A percentile compares a stretch with the other conserved stretches of the same genome.
phyloP scores from a whole-genome alignment of 1,284 basidiomycete genomes.

The Schizophyllum commune region DNA sequence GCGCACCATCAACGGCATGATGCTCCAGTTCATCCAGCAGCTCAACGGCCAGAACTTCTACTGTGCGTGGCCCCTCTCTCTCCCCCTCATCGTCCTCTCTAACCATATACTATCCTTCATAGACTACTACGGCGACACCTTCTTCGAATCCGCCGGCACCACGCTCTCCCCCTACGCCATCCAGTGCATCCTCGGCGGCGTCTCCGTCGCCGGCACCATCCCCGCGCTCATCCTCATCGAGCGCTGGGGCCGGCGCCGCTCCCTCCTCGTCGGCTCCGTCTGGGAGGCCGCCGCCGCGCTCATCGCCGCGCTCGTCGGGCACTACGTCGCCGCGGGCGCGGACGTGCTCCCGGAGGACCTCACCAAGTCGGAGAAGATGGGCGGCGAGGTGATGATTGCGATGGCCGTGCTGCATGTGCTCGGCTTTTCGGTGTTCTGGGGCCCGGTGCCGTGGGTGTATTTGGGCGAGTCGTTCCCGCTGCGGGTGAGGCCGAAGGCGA shows the following conservation, averaged over 20 bases:
- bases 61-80: slow-evolving; percentile 34
- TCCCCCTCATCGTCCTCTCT: background rate
- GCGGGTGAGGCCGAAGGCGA: slow-evolving; percentile 69
- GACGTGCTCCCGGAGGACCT: slow-evolving; percentile 35
- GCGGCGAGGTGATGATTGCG: slow-evolving; percentile 60
- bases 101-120: too few relatives aligned
- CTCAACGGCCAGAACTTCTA: slow-evolving; percentile 73
- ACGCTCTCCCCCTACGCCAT: slow-evolving; percentile 66
- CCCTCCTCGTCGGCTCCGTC: slow-evolving; percentile 59
- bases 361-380: slow-evolving; percentile 45
- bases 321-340: slow-evolving; percentile 54
- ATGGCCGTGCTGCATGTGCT: slow-evolving; percentile 76
- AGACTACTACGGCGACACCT: slow-evolving; percentile 76
- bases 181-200: slow-evolving; percentile 63
- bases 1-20: slow-evolving; percentile 69
- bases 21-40: slow-evolving; percentile 78
- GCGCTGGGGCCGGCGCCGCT: slow-evolving; percentile 56
- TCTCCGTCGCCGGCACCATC: slow-evolving; percentile 59
- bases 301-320: slow-evolving; percentile 67
- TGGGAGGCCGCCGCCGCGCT: slow-evolving; percentile 56
- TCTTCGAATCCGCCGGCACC: slow-evolving; percentile 73
- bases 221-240: slow-evolving; percentile 44
- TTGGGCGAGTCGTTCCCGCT: slow-evolving; percentile 52
- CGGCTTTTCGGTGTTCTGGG: slow-evolving; percentile 68
- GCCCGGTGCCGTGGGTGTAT: slow-evolving; percentile 51